Base-by-base conservation (phyloP, 305 asterid genomes). In the Fraxinus velutina region DNA sequence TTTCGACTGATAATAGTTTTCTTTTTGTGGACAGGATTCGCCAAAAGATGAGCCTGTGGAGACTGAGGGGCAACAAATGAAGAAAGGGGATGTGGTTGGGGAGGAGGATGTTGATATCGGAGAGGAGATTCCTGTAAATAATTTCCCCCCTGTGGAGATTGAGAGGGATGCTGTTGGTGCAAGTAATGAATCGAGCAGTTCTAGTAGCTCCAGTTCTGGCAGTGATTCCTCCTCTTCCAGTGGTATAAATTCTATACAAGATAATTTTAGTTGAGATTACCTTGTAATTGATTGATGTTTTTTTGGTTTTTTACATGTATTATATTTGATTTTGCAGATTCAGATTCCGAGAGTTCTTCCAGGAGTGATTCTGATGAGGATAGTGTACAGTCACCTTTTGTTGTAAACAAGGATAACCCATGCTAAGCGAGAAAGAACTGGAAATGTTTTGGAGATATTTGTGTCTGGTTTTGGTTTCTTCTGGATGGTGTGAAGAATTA, bases 291-390 rank as follows among this genome's bases (percentile, higher is more conserved):
- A 82, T 83, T 19, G 34, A 82, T 83, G 55, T 81, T 44, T 60
- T 39, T 60, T 52, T 84, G 75, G 12, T 64, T 33, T 19, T 85
- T 84, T 89, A 85, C 83, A 78, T 39, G 87, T 83, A 79, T 83
- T 91, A 80, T 85, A 83, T 81, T 66, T 88, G 81, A 39, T 86
- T 86, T 81, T 88, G 88, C 98, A 96, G 99, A 92, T 93, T 96
- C 99, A 68, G 74, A 68, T 68, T 64, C 72, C 2, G 98, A 92
- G 87, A 94, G 98, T 86, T 96, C 99, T 64, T 91, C 98, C 8
- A 98, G 98, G 81, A 95, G 99, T 80, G 99, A 93, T 68, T 96
- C 99, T 0, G 98, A 91, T 85, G 98, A 96, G 22, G 98, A 94
- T 87, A 97, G 94, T 79, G 99, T 98, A 7, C 98, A 94, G 80